Evolutionary conservation across 805 yeast species (phyloP).

Genomic region (Candida rishiriensis): DNA sequence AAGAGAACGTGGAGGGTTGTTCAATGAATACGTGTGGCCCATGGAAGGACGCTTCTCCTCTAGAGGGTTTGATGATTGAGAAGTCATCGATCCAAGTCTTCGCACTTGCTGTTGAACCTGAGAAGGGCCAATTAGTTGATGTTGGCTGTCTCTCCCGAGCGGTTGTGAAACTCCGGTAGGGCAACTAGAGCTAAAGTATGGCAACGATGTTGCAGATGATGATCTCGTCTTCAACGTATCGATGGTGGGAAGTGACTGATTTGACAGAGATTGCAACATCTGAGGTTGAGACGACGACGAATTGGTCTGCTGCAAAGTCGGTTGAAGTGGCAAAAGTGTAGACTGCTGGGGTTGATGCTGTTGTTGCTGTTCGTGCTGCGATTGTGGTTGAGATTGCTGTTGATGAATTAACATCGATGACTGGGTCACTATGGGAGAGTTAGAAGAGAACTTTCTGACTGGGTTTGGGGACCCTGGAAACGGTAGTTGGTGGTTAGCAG

Average conservation of each 20-base stretch:
- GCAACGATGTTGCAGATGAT: slow-evolving; percentile 12
- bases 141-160: not conserved
- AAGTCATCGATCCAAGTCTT: slow-evolving; percentile 11
- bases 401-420: not conserved
- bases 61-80: slow-evolving; percentile 11
- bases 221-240: slow-evolving; percentile 18
- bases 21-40: slow-evolving; percentile 18
- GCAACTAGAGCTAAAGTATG: slow-evolving; percentile 1
- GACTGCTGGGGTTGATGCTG: not conserved
- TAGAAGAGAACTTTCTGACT: slow-evolving; percentile 7
- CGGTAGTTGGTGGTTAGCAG: slow-evolving; percentile 7
- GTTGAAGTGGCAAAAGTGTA: not conserved
- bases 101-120: not conserved
- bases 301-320: slow-evolving; percentile 1
- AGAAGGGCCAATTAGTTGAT: not conserved
- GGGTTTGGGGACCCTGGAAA: slow-evolving; percentile 14
- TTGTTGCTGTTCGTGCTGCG: not conserved
- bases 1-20: slow-evolving; percentile 26
- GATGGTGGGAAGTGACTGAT: slow-evolving; percentile 12
- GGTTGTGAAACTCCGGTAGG: not conserved
- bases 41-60: slow-evolving; percentile 15
- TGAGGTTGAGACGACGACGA: slow-evolving; percentile 7
- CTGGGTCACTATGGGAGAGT: slow-evolving; percentile 2
- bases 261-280: slow-evolving; percentile 6
- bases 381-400: not conserved